Conservation (phyloP, 2,329 filamentous ascomycete genomes). For the Magnaporthiopsis rhizophila region DNA sequence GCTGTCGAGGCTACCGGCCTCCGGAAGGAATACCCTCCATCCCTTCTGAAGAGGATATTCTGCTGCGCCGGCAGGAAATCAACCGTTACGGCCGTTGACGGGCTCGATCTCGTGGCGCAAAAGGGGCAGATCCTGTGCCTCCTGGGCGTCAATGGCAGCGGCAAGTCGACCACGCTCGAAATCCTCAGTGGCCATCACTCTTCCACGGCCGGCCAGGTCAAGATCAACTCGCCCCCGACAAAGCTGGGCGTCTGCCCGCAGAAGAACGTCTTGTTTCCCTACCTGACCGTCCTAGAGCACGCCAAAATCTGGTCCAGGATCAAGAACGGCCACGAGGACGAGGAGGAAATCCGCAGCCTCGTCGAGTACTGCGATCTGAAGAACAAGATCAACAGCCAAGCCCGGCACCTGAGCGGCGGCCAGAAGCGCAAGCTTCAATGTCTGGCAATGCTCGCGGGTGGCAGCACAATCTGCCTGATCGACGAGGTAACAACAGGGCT, state of each 20-base stretch:
- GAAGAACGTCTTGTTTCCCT: conserved; percentile 90
- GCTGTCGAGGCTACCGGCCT: conserved; percentile 67
- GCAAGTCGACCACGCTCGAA: conserved; percentile 85
- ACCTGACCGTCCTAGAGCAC: conserved; percentile 79
- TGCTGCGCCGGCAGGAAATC: conserved; percentile 42
- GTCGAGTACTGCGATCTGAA: conserved; percentile 66
- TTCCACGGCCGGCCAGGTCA: conserved; percentile 67
- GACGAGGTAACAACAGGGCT: conserved; percentile 87
- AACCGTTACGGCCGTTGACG: conserved; percentile 70
- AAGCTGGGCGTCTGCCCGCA: conserved; percentile 84
- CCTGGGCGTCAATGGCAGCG: conserved; percentile 84
- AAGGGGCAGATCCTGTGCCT: conserved; percentile 80
- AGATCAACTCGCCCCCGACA: conserved; percentile 61
- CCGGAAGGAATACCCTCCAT: conserved; percentile 69
- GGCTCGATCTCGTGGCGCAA: conserved; percentile 62
- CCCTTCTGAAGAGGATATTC: conserved; percentile 47
- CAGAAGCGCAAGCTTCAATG: conserved; percentile 86
- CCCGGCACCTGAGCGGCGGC: conserved; percentile 77
- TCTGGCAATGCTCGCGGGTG: conserved; percentile 71
- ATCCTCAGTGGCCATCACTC: conserved; percentile 77
- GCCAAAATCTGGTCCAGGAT: conserved; percentile 75
- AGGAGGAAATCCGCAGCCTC: conserved; percentile 52
- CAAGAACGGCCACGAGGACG: conserved; percentile 54
- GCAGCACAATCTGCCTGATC: conserved; percentile 78
- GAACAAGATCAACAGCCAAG: conserved; percentile 61